Base-by-base conservation (phyloP, 345 rosid species). In the Rhizophora mangle region DNA sequence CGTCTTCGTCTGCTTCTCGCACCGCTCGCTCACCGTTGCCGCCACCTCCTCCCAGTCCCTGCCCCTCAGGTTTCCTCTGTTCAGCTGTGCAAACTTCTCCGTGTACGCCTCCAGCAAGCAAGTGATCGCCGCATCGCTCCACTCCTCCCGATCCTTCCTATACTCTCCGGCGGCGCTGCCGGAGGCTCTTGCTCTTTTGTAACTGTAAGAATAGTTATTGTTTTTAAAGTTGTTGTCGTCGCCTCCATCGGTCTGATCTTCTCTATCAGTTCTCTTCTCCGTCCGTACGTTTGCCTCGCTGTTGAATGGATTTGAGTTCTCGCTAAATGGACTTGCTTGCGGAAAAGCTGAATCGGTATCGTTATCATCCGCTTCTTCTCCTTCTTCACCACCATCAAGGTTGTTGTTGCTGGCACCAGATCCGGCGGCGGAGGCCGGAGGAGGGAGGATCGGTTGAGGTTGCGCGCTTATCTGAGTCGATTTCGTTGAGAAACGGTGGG, bases 191-290 rank as follows among this genome's bases (percentile, higher is more conserved):
- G 86, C 68, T 67, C 82, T 79, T 71, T 88, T 87, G 60, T 76
- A 87, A 59, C 72, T 73, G 62, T 81, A 82, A 39, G 85, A 84
- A 47, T 24, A 56, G 29, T 22, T 56, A 56, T 56, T 22, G 60
- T 27, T 10, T 22, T 22, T 56, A 15, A 5, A 16, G 60, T 56
- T 27, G 30, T 65, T 73, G 7, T 55, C 72, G 62, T 43, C 63
- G 15, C 84, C 92, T 24, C 87, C 90, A 60, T 85, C 90, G 56
- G 78, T 87, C 60, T 84, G 75, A 74, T 83, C 89, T 6, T 85
- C 88, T 55, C 74, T 79, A 61, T 72, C 84, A 74, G 78, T 83
- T 64, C 92, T 72, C 83, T 85, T 89, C 73, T 85, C 88, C 62
- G 74, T 64, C 75, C 84, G 87, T 39, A 57, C 79, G 68, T 80